Evolutionary conservation across 106 monocot genomes (phyloP), one percentile per base, ranked within the genome.

Genomic region (Narthecium ossifragum): DNA sequence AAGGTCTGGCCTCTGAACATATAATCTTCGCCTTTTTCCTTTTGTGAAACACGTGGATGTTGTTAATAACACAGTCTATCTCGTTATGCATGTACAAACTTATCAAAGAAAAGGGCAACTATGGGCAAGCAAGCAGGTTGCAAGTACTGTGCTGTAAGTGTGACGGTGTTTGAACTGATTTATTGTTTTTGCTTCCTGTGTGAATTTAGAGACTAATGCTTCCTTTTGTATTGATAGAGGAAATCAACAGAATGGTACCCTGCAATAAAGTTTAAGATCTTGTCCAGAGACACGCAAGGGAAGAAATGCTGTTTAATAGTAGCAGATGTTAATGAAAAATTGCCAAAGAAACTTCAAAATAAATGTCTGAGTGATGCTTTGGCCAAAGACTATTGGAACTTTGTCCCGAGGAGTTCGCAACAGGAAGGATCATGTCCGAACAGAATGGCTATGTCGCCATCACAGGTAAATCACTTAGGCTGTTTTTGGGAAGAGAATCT

Each of bases 91-190:
- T 49, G 18, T 49, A 8, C 36, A 36, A 36, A 0, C 23, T 49
- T 49, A 49, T 49, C 9, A 22, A 49, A 49, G 49, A 49, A 22
- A 23, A 27, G n/a, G 17, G 57, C 45, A 26, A 27, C 55, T 53
- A 62, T 24, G 8, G 38, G 59, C 31, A 65, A 38, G 39, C 63
- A 72, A 57, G 18, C 67, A n/a, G 61, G 53, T 49, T 90, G 89
- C 85, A 85, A 85, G 39, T 85, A 75, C 69, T 85, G 89, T 62
- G 26, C 62, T 62, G 89, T 90, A 78, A 81, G 89, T 85, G 8
- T 50, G 18, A 12, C 7, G 11, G 25, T 23, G 11, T 61, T 26
- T 31, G 26, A 29, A 20, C 38, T 34, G n/a, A 57, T 6, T 68
- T 23, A 17, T n/a, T 55, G 6, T 43, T 43, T 43, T 43, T 4